Base-by-base conservation (phyloP, 2,329 filamentous ascomycete genomes). In the Pseudofabraea citricarpa region DNA sequence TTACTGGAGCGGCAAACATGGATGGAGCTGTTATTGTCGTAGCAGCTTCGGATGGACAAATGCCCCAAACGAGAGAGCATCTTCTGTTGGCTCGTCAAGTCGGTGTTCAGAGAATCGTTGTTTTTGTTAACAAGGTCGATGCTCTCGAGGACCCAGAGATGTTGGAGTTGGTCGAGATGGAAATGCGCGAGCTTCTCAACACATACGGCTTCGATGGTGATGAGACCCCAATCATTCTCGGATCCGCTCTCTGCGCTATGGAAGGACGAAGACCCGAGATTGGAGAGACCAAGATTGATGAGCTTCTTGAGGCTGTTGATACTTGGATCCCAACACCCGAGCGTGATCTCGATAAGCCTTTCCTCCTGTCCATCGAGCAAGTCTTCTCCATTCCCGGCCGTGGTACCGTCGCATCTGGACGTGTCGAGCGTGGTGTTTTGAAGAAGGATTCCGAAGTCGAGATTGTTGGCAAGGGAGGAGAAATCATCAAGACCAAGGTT, bases 101-200 rank as follows among this genome's bases (percentile, higher is more conserved):
- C 64, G 93, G 93, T 79, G 89, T 98, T 56, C 88, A 97, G 77
- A 89, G 83, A 72, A 91, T 97, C 56, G 93, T 98, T 54, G 94
- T 98, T 58, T 98, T 98, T 68, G 93, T 98, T 71, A 98, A 98
- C 87, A 98, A 98, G 81, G 80, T 97, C 65, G 93, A 98, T 68
- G 88, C 90, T 55, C 82, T 98, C 51, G 91, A 97, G 58, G 93
- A 98, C 75, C 87, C 88, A 51, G 93, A 98, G 73, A 98, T 98
- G 93, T 81, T 98, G 82, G 93, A 98, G 75, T 87, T 98, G 47
- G 93, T 98, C 66, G 93, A 98, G 81, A 95, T 98, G 86, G 93
- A 98, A 77, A 98, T 98, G 93, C 89, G 93, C 63, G 93, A 98
- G 74, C 83, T 98, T 44, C 85, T 98, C 48, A 81, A 64, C 61